Conservation (phyloP, 306 rosid species). For the Inga laurina region DNA sequence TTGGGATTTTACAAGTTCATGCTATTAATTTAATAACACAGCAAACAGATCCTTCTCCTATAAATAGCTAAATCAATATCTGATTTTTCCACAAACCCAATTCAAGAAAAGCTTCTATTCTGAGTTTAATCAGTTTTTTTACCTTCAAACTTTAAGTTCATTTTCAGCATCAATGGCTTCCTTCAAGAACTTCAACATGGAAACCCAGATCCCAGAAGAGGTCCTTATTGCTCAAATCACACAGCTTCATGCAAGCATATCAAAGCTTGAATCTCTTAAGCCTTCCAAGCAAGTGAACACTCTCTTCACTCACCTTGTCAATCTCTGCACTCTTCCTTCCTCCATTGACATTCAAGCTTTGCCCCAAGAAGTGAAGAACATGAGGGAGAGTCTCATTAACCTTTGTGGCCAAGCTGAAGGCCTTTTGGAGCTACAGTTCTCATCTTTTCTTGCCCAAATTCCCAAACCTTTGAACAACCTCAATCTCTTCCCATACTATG, state of each 20-base stretch:
- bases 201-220: conserved; percentile 48
- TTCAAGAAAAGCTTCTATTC: background rate
- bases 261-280: conserved; percentile 60
- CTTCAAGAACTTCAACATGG: conserved; percentile 39
- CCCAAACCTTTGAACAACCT: conserved; percentile 53
- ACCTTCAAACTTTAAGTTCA: background rate
- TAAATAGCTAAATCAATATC: conserved; percentile 34
- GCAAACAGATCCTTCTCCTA: conserved; percentile 29
- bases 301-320: conserved; percentile 64
- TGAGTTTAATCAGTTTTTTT: background rate
- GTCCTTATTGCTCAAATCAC: conserved; percentile 41
- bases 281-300: conserved; percentile 73
- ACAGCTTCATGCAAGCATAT: conserved; percentile 57
- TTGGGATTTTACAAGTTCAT: conserved; percentile 16
- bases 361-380: conserved; percentile 46
- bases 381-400: conserved; percentile 61
- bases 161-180: conserved; percentile 51
- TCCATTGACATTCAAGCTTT: conserved; percentile 51
- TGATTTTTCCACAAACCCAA: conserved; percentile 22
- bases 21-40: background rate
- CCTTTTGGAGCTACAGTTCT: conserved; percentile 72
- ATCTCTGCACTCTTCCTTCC: conserved; percentile 60
- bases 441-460: conserved; percentile 49
- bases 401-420: conserved; percentile 66
- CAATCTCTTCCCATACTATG: conserved; percentile 66